Evolutionary conservation across 352 stramenopile genomes (phyloP).

Genomic region (Pythium periplocum): DNA sequence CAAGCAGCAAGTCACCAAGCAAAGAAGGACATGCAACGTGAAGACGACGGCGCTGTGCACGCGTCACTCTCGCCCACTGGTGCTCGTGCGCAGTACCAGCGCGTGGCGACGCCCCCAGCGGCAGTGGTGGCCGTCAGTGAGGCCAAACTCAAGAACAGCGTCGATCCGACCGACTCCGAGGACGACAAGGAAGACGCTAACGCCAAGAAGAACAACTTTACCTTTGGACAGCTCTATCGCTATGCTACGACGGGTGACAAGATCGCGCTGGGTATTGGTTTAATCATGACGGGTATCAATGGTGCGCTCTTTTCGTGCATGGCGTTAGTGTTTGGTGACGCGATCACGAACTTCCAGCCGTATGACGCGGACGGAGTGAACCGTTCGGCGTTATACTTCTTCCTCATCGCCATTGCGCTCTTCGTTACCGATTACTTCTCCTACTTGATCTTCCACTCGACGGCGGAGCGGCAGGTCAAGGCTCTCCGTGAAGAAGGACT

Average conservation of each 20-base stretch:
- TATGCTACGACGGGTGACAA: conserved; percentile 19
- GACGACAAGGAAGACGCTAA: no score
- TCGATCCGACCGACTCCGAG: no score
- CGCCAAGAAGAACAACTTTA: conserved; percentile 4
- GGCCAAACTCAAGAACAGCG: no score
- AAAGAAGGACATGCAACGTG: no score
- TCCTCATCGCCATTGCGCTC: conserved; percentile 15
- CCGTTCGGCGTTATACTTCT: conserved; percentile 12
- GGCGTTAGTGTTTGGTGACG: conserved; percentile 32
- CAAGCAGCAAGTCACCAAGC: no score
- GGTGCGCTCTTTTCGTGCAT: conserved; percentile 32
- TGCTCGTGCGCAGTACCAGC: no score
- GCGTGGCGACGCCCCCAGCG: no score
- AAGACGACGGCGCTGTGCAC: no score
- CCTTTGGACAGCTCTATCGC: conserved; percentile 23
- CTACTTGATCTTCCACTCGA: conserved; percentile 21
- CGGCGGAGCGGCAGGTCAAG: conserved; percentile 25
- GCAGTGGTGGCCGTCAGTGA: no score
- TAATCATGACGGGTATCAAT: conserved; percentile 24
- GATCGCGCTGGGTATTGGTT: conserved; percentile 15
- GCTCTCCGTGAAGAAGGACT: conserved; percentile 12
- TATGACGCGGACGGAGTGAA: conserved; percentile 17
- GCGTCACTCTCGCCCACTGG: no score
- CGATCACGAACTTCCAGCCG: conserved; percentile 23
- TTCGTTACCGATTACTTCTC: conserved; percentile 28